phyloP scores from a whole-genome alignment of 495 filamentous ascomycete genomes.

The Penicillium verhagenii region DNA sequence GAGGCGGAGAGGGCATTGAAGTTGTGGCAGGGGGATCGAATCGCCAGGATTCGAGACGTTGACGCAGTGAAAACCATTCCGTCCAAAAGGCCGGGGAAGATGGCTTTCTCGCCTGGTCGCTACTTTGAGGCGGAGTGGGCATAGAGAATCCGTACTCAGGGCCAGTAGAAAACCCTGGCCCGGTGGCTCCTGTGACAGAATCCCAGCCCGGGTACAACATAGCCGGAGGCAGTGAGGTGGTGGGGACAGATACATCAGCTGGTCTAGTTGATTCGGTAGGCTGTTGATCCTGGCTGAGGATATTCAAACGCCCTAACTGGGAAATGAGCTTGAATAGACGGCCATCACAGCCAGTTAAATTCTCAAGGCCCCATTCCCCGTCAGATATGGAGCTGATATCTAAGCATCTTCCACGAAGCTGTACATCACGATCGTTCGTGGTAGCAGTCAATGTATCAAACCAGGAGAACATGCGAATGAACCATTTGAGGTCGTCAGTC shows the following conservation, averaged over 20 bases:
- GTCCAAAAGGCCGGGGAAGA: slow-evolving; percentile 67
- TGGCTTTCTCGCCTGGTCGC: slow-evolving; percentile 21
- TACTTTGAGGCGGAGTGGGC: slow-evolving; percentile 29
- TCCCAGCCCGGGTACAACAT: slow-evolving; percentile 34
- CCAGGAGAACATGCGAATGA: slow-evolving; percentile 95
- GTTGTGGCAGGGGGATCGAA: slow-evolving; percentile 52
- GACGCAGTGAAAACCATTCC: slow-evolving; percentile 80
- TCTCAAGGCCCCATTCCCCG: slow-evolving; percentile 79
- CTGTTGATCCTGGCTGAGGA: slow-evolving; percentile 76
- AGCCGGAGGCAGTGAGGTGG: slow-evolving; percentile 38
- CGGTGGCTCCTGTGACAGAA: slow-evolving; percentile 7
- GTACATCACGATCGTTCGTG: slow-evolving; percentile 89
- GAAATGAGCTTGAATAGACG: slow-evolving; percentile 74
- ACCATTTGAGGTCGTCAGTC: slow-evolving; percentile 76
- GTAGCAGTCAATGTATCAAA: slow-evolving; percentile 92
- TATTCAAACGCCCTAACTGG: slow-evolving; percentile 78
- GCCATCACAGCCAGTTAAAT: slow-evolving; percentile 83
- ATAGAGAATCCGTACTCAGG: slow-evolving; percentile 27
- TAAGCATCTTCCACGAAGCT: slow-evolving; percentile 68
- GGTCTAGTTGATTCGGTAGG: slow-evolving; percentile 32
- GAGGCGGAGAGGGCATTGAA: slow-evolving; percentile 25
- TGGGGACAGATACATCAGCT: slow-evolving; percentile 30
- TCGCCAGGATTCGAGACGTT: slow-evolving; percentile 77
- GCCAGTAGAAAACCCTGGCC: slow-evolving; percentile 3
- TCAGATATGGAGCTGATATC: slow-evolving; percentile 64